Evolutionary conservation across 495 filamentous ascomycete species (phyloP), one percentile per base, ranked within the genome.

Genomic region (Annulohypoxylon nitens): DNA sequence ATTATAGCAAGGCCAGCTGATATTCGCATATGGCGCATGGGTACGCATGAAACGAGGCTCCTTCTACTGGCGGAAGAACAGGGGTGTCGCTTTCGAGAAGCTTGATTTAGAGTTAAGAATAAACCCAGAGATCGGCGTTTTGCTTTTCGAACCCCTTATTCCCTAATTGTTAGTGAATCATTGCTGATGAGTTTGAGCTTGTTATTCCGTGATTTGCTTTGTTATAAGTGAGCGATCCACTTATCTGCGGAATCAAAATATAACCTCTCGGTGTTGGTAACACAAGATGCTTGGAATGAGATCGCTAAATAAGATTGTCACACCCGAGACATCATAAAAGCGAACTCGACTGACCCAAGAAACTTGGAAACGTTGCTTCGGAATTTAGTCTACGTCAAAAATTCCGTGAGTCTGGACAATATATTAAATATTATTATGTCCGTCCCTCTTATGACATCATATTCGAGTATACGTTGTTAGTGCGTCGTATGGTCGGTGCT

Each of bases 341-440:
- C 20, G 23, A 25, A 20, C 10, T 26, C 6, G 20, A 8, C 48
- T 18, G 48, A 47, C 43, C 48, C 23, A 51, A 50, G 48, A 51
- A 51, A 25, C 48, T 11, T 12, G 48, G 16, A 25, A 26, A 11
- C 48, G 33, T 57, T 18, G 26, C 6, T 4, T 57, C 26, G 33
- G 53, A 57, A 37, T 57, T 37, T 57, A 57, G 5, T 37, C 14
- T 57, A 33, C 53, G 53, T 57, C 53, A 57, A 18, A 57, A 3
- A 16, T 9, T 37, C 26, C 33, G 53, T 36, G 6, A 1, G 26
- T 16, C 16, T 57, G 53, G 33, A 37, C 36, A 12, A 7, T n/a
- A 37, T 33, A 57, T 20, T 12, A 37, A 57, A 37, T 16, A 37
- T 37, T 26, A 37, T 57, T 20, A 3, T 4, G 8, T 30, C 14